These are phyloP conservation scores for Cladorrhinum samala DNA, from an alignment of 495 filamentous ascomycete species.

Conservation along the genomic window DNA sequence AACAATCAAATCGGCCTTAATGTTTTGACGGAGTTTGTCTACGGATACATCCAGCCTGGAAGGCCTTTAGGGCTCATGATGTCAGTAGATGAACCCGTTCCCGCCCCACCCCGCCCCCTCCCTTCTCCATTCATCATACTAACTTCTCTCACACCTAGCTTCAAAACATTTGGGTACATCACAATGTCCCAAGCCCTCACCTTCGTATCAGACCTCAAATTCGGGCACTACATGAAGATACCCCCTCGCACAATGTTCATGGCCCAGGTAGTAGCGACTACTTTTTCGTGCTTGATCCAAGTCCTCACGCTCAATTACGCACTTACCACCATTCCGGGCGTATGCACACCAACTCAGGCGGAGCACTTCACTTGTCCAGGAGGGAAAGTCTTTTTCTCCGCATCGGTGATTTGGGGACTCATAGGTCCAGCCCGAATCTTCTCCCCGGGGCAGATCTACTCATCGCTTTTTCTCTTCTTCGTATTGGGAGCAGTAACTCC, in stretches of 20 bases:
- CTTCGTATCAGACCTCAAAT: constrained; percentile 50
- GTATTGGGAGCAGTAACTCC: constrained; percentile 52
- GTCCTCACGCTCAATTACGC: constrained; percentile 60
- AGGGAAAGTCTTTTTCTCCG: constrained; percentile 61
- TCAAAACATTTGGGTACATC: constrained; percentile 71
- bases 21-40: constrained; percentile 65
- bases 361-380: constrained; percentile 65
- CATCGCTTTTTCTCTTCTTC: constrained; percentile 60
- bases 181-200: constrained; percentile 55
- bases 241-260: constrained; percentile 60
- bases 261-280: constrained; percentile 60
- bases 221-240: constrained; percentile 71
- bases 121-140: not conserved
- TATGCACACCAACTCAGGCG: constrained; percentile 55
- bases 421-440: constrained; percentile 62
- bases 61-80: constrained; percentile 63
- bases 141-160: constrained; percentile 29
- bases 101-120: not conserved
- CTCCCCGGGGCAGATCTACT: constrained; percentile 62
- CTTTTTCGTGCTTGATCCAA: constrained; percentile 61
- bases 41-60: constrained; percentile 64
- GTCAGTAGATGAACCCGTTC: no score
- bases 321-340: constrained; percentile 52
- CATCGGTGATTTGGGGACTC: constrained; percentile 65
- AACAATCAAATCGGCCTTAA: constrained; percentile 65